Base-by-base conservation (phyloP, 306 rosid genomes). In the Ceratonia siliqua region DNA sequence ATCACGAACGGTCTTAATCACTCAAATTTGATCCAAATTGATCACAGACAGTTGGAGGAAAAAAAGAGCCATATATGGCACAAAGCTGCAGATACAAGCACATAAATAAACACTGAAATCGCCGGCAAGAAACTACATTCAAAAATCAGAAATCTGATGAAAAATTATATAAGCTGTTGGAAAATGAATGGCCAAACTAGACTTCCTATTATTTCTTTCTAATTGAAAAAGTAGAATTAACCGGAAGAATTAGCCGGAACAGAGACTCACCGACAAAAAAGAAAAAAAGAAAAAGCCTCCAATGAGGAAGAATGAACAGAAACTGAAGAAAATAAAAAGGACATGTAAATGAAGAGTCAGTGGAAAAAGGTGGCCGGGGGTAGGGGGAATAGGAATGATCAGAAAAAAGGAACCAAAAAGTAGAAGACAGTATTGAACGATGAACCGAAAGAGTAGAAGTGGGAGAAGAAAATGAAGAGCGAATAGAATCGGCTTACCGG, bases 231-330 rank as follows among this genome's bases (percentile, higher is more conserved):
- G 33, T 1, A 12, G 32, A 17, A 38, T 42, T 6, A 13, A 45
- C 41, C 49, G 28, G 32, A 71, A 27, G n/a, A 50, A 70, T 17
- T 55, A n/a, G 32, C 43, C 59, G 53, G 68, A 83, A 36, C 17
- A 72, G 73, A 62, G 8, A 52, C 39, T 74, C 83, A 78, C 87
- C 90, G 93, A 89, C 86, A 84, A 64, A 84, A 58, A 58, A 13
- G 8, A 30, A 69, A 72, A 25, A 45, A 30, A 43, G 21, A 61
- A 6, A 36, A 58, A 52, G 46, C 48, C n/a, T 30, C 36, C 53
- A 82, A 74, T 33, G 72, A 68, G 13, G 77, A 42, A 64, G 56
- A 73, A 53, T 35, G 32, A 49, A 39, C 74, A 74, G 46, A 32
- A 63, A 79, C 2, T 11, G 13, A 71, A 21, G 52, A 56, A 78